A percentile compares a stretch with the other conserved stretches of the same genome.
These are phyloP conservation scores for Sapria himalayana DNA, from an alignment of 345 rosid genomes.

Conservation along the genomic window DNA sequence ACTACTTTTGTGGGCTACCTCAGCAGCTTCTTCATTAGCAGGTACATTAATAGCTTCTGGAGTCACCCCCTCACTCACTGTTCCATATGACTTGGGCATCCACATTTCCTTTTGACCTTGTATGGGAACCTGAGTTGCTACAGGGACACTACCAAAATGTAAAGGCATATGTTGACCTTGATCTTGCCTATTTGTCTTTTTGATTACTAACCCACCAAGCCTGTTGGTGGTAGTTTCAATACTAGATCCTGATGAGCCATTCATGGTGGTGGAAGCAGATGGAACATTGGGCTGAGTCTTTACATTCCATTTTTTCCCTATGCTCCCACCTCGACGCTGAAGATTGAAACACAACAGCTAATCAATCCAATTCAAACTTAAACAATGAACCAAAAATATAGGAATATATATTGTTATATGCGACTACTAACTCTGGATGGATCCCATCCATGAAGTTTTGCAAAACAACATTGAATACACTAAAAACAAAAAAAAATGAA, in stretches of 20 bases:
- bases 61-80: slow-evolving; percentile 20
- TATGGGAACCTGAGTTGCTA: slow-evolving; percentile 4
- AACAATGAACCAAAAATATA: background rate
- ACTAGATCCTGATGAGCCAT: slow-evolving; percentile 9
- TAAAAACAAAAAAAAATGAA: too few relatives aligned
- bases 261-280: slow-evolving; percentile 12
- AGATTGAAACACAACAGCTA: background rate
- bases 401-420: too few relatives aligned
- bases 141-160: slow-evolving; percentile 10
- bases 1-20: slow-evolving; percentile 10
- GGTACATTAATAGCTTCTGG: slow-evolving; percentile 10
- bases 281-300: slow-evolving; percentile 9
- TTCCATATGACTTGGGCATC: slow-evolving; percentile 40
- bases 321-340: slow-evolving; percentile 17
- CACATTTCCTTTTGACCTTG: slow-evolving; percentile 17
- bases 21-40: slow-evolving; percentile 11
- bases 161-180: slow-evolving; percentile 7
- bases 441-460: too few relatives aligned
- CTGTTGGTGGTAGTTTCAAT: slow-evolving; percentile 18
- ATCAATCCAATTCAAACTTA: slow-evolving; percentile 1
- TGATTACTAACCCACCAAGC: slow-evolving; percentile 29
- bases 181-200: slow-evolving; percentile 15
- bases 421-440: too few relatives aligned
- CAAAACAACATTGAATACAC: too few relatives aligned
- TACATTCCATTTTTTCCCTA: slow-evolving; percentile 17